These are phyloP conservation scores for Globisporangium radiosum DNA, from an alignment of 352 stramenopile species.

Conservation along the genomic window DNA sequence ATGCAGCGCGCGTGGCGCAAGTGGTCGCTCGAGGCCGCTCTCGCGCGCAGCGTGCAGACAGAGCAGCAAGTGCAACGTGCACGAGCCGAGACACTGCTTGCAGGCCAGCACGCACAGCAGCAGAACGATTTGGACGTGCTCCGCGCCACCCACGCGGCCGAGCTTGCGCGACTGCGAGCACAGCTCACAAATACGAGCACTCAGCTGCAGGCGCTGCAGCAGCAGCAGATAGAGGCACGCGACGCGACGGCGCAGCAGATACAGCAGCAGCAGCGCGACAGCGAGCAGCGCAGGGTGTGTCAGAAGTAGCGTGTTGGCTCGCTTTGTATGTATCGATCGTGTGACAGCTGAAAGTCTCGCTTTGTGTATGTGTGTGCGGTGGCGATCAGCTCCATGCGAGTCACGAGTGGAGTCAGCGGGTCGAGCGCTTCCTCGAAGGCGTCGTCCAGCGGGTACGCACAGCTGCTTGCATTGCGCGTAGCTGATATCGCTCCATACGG, in stretches of 20 bases:
- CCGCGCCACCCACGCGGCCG: slow-evolving; percentile 8
- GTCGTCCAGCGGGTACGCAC: slow-evolving; percentile 16
- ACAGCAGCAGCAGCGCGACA: slow-evolving; percentile 10
- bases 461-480: not conserved
- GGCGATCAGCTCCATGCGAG: slow-evolving; percentile 10
- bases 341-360: too few relatives aligned
- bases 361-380: too few relatives aligned
- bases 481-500: too few relatives aligned
- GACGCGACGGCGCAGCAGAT: not conserved
- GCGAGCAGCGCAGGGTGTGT: slow-evolving; percentile 19
- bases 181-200: slow-evolving; percentile 19
- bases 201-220: slow-evolving; percentile 9
- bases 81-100: not conserved
- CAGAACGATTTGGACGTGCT: slow-evolving; percentile 3
- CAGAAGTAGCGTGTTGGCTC: too few relatives aligned
- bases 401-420: slow-evolving; percentile 19
- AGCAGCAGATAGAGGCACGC: not conserved
- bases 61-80: not conserved
- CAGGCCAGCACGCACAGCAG: slow-evolving; percentile 2
- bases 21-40: not conserved
- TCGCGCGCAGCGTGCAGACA: not conserved
- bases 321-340: too few relatives aligned
- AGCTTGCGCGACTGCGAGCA: slow-evolving; percentile 19
- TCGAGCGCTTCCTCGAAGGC: slow-evolving; percentile 31
- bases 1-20: slow-evolving; percentile 8